Conservation (phyloP, 495 filamentous ascomycete species). For the Hypomontagnella submonticulosa region DNA sequence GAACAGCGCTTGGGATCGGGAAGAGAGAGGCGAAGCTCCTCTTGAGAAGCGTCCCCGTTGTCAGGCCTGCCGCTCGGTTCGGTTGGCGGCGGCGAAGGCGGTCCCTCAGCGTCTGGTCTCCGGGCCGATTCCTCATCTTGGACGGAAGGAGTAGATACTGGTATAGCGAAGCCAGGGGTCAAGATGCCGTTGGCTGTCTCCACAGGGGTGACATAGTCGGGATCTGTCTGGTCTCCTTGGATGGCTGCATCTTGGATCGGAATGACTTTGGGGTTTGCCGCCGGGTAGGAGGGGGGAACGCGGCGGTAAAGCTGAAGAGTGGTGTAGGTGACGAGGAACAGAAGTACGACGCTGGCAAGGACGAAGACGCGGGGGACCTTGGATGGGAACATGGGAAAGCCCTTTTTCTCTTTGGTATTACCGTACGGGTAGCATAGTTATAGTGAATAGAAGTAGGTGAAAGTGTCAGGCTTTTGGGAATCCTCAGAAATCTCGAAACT, state of each 20-base stretch:
- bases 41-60: background rate
- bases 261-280: constrained; percentile 17
- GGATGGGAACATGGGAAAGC: constrained; percentile 37
- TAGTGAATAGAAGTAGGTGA: background rate
- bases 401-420: constrained; percentile 13
- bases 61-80: background rate
- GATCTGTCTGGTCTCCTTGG: constrained; percentile 7
- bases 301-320: constrained; percentile 36
- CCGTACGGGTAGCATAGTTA: constrained; percentile 33
- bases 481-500: background rate
- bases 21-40: constrained; percentile 4
- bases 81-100: background rate
- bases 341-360: constrained; percentile 33
- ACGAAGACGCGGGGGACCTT: constrained; percentile 40
- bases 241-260: constrained; percentile 24
- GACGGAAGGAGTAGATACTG: background rate
- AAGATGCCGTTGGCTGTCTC: constrained; percentile 3
- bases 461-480: background rate
- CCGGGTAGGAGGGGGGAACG: constrained; percentile 32
- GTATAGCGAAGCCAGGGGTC: background rate
- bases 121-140: constrained; percentile 8
- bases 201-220: constrained; percentile 4
- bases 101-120: background rate
- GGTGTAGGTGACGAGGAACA: constrained; percentile 41
- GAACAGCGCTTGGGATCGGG: constrained; percentile 32